These are phyloP conservation scores for Clonostachys rosea DNA, from an alignment of 2,329 filamentous ascomycete genomes.

Conservation along the genomic window DNA sequence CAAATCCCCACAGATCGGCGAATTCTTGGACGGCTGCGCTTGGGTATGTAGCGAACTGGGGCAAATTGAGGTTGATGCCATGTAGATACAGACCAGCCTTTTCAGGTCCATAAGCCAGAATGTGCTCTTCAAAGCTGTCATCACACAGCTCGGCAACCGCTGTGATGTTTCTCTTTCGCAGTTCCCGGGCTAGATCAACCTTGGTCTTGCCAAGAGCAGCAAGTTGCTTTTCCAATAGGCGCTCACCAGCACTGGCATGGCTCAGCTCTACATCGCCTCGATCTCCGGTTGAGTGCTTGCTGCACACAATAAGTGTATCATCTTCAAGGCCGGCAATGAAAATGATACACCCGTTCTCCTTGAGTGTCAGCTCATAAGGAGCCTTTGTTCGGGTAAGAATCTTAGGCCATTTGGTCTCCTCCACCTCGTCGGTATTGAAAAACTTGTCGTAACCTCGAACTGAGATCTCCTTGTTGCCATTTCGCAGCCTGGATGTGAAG, in stretches of 20 bases:
- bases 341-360: conserved; percentile 99
- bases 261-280: conserved; percentile 68
- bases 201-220: conserved; percentile 71
- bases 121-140: conserved; percentile 94
- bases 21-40: conserved; percentile 82
- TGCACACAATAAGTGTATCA: conserved; percentile 89
- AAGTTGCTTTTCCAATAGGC: conserved; percentile 77
- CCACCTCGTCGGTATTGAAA: conserved; percentile 87
- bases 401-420: conserved; percentile 76
- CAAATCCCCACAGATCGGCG: conserved; percentile 90
- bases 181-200: conserved; percentile 69
- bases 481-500: conserved; percentile 73
- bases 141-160: conserved; percentile 96
- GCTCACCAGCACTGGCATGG: conserved; percentile 81
- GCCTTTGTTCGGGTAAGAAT: conserved; percentile 73
- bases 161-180: conserved; percentile 81
- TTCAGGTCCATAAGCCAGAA: conserved; percentile 80
- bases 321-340: conserved; percentile 92
- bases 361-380: conserved; percentile 92
- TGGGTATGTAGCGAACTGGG: conserved; percentile 83
- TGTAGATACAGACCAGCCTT: conserved; percentile 90
- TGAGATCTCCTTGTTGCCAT: conserved; percentile 70
- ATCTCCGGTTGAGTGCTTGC: conserved; percentile 91
- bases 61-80: conserved; percentile 93
- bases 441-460: conserved; percentile 97